Percentiles rank a stretch among this genome's conserved stretches.
Conservation (phyloP, 805 yeast genomes). For the Cyberlindnera maritima region DNA sequence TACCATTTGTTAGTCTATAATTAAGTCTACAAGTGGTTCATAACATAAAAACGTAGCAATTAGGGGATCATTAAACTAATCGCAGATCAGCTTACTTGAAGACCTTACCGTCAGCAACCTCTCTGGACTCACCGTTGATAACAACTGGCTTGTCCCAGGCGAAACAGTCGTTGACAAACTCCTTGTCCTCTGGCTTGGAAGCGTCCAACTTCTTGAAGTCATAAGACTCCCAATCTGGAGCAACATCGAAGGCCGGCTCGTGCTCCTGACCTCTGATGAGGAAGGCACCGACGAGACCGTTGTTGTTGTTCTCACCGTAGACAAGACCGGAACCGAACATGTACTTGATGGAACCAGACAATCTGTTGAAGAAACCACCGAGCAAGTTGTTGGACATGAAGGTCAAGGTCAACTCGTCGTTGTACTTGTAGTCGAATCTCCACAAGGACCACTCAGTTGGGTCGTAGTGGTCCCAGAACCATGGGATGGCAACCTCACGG, state of each 20-base stretch:
- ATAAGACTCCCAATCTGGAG: constrained; percentile 99
- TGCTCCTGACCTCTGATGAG: constrained; percentile 92
- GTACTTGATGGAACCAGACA: constrained; percentile 87
- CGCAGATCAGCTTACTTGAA: constrained; percentile 59
- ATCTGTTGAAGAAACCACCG: constrained; percentile 98
- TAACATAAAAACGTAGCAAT: constrained; percentile 2
- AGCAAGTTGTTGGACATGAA: constrained; percentile 98
- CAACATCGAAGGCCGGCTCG: constrained; percentile 93
- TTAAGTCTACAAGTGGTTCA: background rate
- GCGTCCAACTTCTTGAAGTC: constrained; percentile 79
- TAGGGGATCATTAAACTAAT: constrained; percentile 7
- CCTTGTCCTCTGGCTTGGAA: constrained; percentile 71
- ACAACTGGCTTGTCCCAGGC: constrained; percentile 96
- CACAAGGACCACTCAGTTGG: constrained; percentile 92
- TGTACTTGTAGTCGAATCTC: constrained; percentile 95
- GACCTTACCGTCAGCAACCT: constrained; percentile 97
- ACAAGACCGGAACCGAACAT: constrained; percentile 92
- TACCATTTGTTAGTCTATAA: no score
- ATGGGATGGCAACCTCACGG: constrained; percentile 89
- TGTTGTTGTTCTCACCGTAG: constrained; percentile 97
- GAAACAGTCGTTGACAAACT: constrained; percentile 85
- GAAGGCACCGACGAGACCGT: constrained; percentile 95
- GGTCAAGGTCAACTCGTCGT: constrained; percentile 94
- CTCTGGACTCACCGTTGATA: constrained; percentile 75
- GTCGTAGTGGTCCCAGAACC: constrained; percentile 97